These are phyloP conservation scores for Anacardium occidentale DNA, from an alignment of 345 rosid genomes.

Conservation along the genomic window DNA sequence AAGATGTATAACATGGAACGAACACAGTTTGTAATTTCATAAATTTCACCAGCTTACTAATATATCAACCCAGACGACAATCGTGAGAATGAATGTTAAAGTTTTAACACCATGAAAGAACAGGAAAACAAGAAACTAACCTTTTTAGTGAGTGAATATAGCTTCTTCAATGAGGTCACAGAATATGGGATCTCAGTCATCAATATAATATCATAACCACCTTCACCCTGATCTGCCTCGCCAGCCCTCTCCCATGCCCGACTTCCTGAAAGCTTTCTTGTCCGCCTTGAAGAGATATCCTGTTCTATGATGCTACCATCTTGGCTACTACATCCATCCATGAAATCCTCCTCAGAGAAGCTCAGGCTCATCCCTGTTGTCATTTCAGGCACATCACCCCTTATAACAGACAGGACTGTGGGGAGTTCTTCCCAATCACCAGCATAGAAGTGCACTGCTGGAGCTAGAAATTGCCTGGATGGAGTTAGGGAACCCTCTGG, in stretches of 20 bases:
- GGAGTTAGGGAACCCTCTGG: slow-evolving; percentile 86
- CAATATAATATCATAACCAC: slow-evolving; percentile 90
- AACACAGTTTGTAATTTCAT: not conserved
- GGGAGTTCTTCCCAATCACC: slow-evolving; percentile 98
- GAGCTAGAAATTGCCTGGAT: slow-evolving; percentile 73
- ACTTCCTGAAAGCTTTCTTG: slow-evolving; percentile 95
- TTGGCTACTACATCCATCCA: slow-evolving; percentile 94
- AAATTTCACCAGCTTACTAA: not conserved
- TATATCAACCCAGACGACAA: no score
- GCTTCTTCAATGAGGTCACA: no score
- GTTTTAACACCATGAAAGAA: not conserved
- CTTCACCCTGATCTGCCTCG: slow-evolving; percentile 75
- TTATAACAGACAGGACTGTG: slow-evolving; percentile 68
- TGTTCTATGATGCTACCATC: slow-evolving; percentile 83
- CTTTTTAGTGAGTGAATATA: slow-evolving; percentile 84
- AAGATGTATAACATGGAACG: no score
- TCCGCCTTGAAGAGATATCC: slow-evolving; percentile 69
- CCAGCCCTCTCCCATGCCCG: slow-evolving; percentile 96
- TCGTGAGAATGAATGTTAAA: not conserved
- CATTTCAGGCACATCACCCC: slow-evolving; percentile 60
- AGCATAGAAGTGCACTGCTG: slow-evolving; percentile 82
- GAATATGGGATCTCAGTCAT: slow-evolving; percentile 92
- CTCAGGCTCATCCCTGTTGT: slow-evolving; percentile 64
- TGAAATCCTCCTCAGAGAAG: slow-evolving; percentile 92
- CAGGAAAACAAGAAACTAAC: slow-evolving; percentile 44